These are phyloP conservation scores for Pseudocercospora vitis DNA, from an alignment of 2,329 filamentous ascomycete species.

Conservation along the genomic window DNA sequence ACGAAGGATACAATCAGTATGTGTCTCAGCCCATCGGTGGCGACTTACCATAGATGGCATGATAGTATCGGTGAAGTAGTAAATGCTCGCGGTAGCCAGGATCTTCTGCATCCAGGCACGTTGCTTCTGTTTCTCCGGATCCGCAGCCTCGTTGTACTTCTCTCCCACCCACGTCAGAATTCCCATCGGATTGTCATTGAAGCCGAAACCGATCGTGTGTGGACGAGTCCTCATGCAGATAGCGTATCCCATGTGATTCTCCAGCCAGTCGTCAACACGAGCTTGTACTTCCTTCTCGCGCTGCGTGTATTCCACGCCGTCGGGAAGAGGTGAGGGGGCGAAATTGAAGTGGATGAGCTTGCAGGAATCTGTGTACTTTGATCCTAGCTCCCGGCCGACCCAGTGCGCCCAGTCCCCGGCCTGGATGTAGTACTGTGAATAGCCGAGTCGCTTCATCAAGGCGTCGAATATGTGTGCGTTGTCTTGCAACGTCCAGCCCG, in stretches of 20 bases:
- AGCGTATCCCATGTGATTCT: slow-evolving; percentile 46
- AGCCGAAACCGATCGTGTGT: slow-evolving; percentile 46
- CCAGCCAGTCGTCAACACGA: slow-evolving; percentile 40
- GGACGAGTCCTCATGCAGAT: slow-evolving; percentile 40
- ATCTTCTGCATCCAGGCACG: slow-evolving; percentile 38
- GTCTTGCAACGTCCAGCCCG: slow-evolving; percentile 41
- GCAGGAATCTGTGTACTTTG: slow-evolving; percentile 39
- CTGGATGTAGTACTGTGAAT: slow-evolving; percentile 41
- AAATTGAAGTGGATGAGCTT: slow-evolving; percentile 46
- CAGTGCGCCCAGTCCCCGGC: slow-evolving; percentile 46
- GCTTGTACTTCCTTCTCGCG: slow-evolving; percentile 39
- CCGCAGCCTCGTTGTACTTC: slow-evolving; percentile 44
- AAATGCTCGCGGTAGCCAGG: slow-evolving; percentile 37
- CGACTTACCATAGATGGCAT: slow-evolving; percentile 43
- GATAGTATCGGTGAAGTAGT: slow-evolving; percentile 43
- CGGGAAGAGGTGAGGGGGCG: slow-evolving; percentile 41
- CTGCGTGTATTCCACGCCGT: slow-evolving; percentile 33
- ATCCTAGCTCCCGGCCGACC: slow-evolving; percentile 43
- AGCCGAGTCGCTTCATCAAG: slow-evolving; percentile 45
- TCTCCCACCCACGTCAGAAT: slow-evolving; percentile 48
- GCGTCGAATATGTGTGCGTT: slow-evolving; percentile 41
- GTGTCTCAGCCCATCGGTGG: too few relatives aligned
- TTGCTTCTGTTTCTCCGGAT: slow-evolving; percentile 39
- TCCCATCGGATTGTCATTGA: slow-evolving; percentile 47
- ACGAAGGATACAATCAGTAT: too few relatives aligned